phyloP scores from a whole-genome alignment of 495 filamentous ascomycete species.

The Penicillium fimorum region DNA sequence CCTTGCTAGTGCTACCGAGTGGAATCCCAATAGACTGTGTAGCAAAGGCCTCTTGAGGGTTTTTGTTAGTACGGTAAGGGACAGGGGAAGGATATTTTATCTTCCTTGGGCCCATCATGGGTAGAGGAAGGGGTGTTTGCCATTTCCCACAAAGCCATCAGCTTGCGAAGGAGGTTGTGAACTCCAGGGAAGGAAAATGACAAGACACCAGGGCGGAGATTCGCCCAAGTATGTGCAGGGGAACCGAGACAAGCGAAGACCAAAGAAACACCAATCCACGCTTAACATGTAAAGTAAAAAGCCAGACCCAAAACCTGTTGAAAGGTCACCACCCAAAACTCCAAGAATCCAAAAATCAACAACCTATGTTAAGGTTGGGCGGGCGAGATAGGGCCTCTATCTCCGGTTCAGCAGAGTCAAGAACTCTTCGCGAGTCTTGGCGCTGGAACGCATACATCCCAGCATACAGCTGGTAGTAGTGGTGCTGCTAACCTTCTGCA shows the following conservation, averaged over 20 bases:
- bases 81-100: constrained; percentile 2
- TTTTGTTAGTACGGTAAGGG: constrained; percentile 16
- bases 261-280: constrained; percentile 11
- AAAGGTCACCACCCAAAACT: constrained; percentile 44
- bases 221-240: constrained; percentile 16
- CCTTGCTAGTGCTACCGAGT: constrained; percentile 23
- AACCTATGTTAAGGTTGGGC: not conserved
- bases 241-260: constrained; percentile 12
- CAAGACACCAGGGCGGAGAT: not conserved
- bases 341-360: constrained; percentile 29
- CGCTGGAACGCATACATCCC: constrained; percentile 86
- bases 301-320: constrained; percentile 33
- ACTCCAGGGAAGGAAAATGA: constrained; percentile 1
- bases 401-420: constrained; percentile 71
- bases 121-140: not conserved
- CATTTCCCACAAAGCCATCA: not conserved
- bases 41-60: constrained; percentile 14
- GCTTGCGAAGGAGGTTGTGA: not conserved
- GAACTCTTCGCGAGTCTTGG: constrained; percentile 94
- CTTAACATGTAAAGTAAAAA: constrained; percentile 11
- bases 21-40: constrained; percentile 7
- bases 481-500: constrained; percentile 80
- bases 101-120: not conserved
- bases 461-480: constrained; percentile 97
- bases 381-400: constrained; percentile 21